Base-by-base conservation (phyloP, 306 rosid genomes). In the Mimosa bimucronata region DNA sequence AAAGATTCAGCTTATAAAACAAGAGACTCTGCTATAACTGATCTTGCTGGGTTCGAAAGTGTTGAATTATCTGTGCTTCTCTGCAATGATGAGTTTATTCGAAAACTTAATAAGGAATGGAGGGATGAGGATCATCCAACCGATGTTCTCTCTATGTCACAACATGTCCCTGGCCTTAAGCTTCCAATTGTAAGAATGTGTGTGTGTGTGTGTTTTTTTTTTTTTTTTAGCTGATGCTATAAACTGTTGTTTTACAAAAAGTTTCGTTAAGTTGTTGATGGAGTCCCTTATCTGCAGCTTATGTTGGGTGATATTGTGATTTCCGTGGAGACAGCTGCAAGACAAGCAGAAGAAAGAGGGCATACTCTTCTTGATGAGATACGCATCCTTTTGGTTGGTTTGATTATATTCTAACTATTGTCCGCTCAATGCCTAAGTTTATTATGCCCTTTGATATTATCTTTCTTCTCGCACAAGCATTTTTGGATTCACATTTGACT, bases 341-440 rank as follows among this genome's bases (percentile, higher is more conserved):
- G 96, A 82, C 98, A 92, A 85, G 97, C 97, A 9, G 92, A 92
- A 86, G 90, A 92, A 89, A 88, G 98, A 86, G 98, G 96, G 77
- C 89, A 85, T 70, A 84, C 92, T 53, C 92, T 95, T 78, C 87
- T 95, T 75, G 97, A 95, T 58, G 97, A 91, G 87, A 91, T 88
- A 71, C 98, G 97, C 79, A 85, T 94, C 86, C 97, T 95, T 75
- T 50, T 86, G 92, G 98, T 91, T 85, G 37, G 98, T 87, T 50
- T 84, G 61, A 16, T 65, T 28, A 77, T 76, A 79, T 52, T 78
- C 82, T 76, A 57, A 80, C 29, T 57, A 37, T 31, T 85, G 55
- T 75, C 80, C 79, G 61, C 38, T 30, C 53, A 61, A 15, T 25
- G 31, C 74, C 19, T 38, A 74, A 74, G 48, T 65, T 82, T 65